phyloP scores from a whole-genome alignment of 1,284 basidiomycete species.

The Melampsora larici-populina region DNA sequence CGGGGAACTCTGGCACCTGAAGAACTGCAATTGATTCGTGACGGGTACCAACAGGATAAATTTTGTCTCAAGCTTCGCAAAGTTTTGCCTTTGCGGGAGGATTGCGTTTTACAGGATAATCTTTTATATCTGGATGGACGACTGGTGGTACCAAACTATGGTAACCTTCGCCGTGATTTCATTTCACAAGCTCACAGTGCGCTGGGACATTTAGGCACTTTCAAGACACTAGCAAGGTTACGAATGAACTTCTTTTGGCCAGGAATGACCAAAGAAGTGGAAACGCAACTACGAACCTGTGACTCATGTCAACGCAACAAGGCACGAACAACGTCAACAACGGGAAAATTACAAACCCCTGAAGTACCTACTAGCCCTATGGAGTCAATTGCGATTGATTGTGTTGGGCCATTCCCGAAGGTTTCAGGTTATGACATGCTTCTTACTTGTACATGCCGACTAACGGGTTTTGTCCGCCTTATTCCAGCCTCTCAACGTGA shows the following conservation, averaged over 20 bases:
- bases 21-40: too few relatives aligned
- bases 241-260: too few relatives aligned
- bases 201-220: too few relatives aligned
- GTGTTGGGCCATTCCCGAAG: not conserved
- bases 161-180: not conserved
- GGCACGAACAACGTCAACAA: not conserved
- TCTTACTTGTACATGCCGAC: slow-evolving; percentile 1
- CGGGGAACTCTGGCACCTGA: too few relatives aligned
- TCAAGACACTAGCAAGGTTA: too few relatives aligned
- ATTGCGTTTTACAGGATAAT: not conserved
- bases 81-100: not conserved
- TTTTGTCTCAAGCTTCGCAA: not conserved
- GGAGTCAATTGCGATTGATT: not conserved
- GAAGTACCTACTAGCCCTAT: not conserved
- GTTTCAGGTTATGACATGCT: not conserved
- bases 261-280: too few relatives aligned
- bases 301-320: not conserved
- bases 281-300: not conserved
- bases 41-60: not conserved
- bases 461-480: not conserved
- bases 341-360: slow-evolving; percentile 7
- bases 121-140: not conserved
- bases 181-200: too few relatives aligned
- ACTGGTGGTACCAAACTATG: not conserved
- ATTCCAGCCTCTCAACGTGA: not conserved